Base-by-base conservation (phyloP, 495 filamentous ascomycete species). In the Aspergillus carlsbadensis region DNA sequence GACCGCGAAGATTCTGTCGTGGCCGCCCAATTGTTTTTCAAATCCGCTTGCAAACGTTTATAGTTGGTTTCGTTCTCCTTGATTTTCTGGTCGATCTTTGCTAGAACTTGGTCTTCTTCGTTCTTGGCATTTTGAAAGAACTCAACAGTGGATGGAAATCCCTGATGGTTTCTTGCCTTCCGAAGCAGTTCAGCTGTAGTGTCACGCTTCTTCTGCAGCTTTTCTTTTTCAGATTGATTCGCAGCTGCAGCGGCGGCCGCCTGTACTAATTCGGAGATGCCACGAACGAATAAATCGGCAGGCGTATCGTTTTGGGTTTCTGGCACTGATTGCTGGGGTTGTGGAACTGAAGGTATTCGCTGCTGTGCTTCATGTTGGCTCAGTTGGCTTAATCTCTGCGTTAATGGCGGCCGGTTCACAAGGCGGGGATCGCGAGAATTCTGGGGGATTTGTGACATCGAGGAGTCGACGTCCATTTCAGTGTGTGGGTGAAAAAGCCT, bases 141-240 rank as follows among this genome's bases (percentile, higher is more conserved):
- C 10, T 63, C 55, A 14, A 45, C 42, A 0, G 62, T 60, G 5
- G 67, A 60, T 1, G 67, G 62, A 33, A 70, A 72, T 10, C 43
- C 48, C 5, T 42, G 24, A 5, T 61, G 57, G 5, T n/a, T 10
- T 15, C 52, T 65, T 4, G 69, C 69, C 42, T 52, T 66, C n/a
- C 56, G 47, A 8, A 66, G 22, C 1, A 63, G 36, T 1, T 46
- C 58, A 11, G 55, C 43, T 6, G 64, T 62, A 3, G 51, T 52
- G 13, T 40, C 57, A 21, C 57, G 60, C 24, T 48, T 54, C 39
- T 67, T 67, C 24, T 69, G 40, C 2, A 72, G 22, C 14, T 43
- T 58, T 15, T 68, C 62, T 34, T 58, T 65, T 26, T 70, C 65
- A 24, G 58, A 51, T 22, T 58, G 43, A 20, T 31, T 43, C 7